Conservation (phyloP, 371 early-diverging fungal genomes). For the Fennellomyces sp. region DNA sequence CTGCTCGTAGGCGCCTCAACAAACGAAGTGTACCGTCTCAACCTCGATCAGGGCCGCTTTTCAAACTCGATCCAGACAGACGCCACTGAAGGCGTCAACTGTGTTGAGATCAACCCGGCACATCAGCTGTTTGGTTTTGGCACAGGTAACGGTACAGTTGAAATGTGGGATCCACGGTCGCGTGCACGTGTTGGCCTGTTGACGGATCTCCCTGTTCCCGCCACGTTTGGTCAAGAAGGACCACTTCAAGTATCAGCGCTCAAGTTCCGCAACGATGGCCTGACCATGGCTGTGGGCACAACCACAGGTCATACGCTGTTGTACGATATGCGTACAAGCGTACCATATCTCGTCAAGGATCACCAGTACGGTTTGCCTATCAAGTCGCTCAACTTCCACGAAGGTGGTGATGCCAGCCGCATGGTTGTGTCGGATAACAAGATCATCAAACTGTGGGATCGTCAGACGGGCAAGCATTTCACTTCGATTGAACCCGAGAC, state of each 20-base stretch:
- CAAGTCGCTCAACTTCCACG: constrained; percentile 85
- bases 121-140: constrained; percentile 94
- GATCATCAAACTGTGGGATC: constrained; percentile 93
- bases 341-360: constrained; percentile 88
- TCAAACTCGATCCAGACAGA: constrained; percentile 80
- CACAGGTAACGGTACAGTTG: constrained; percentile 85
- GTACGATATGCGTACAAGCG: constrained; percentile 92
- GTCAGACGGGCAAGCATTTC: constrained; percentile 77
- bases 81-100: constrained; percentile 79
- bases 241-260: constrained; percentile 70
- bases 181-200: constrained; percentile 74
- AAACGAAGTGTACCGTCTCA: constrained; percentile 90
- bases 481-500: constrained; percentile 90
- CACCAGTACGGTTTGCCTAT: constrained; percentile 98
- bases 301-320: constrained; percentile 89
- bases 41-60: constrained; percentile 96
- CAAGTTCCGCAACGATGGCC: constrained; percentile 85
- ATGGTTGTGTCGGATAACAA: constrained; percentile 91
- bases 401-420: constrained; percentile 64
- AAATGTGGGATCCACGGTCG: constrained; percentile 94
- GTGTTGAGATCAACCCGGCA: constrained; percentile 82
- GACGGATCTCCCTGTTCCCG: constrained; percentile 56
- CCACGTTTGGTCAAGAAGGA: constrained; percentile 40
- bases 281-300: constrained; percentile 91
- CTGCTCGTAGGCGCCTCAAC: constrained; percentile 84